Percentiles rank a stretch among this genome's conserved stretches.
phyloP scores from a whole-genome alignment of 805 yeast species.

The Hanseniaspora lindneri region DNA sequence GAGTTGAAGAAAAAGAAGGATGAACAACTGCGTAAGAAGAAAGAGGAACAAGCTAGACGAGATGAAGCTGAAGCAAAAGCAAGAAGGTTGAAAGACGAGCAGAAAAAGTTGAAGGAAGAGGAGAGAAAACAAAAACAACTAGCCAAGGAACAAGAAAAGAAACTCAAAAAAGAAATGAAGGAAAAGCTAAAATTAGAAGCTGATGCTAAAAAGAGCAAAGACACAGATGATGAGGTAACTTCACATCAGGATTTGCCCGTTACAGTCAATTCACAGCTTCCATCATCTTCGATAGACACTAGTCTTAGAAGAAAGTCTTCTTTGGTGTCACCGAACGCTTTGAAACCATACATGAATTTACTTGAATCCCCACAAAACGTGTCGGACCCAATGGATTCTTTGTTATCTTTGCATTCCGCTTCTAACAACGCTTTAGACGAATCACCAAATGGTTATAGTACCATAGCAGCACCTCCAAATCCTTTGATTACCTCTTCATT shows the following conservation, averaged over 20 bases:
- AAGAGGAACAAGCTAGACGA: conserved; percentile 34
- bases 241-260: too few relatives aligned
- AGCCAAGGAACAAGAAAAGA: conserved; percentile 33
- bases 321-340: neutral
- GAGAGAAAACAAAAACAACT: conserved; percentile 25
- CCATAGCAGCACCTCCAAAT: too few relatives aligned
- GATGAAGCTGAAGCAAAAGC: conserved; percentile 29
- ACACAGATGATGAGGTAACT: too few relatives aligned
- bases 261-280: too few relatives aligned
- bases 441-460: neutral
- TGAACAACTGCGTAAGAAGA: conserved; percentile 32
- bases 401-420: neutral
- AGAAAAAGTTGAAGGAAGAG: conserved; percentile 26
- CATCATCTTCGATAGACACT: too few relatives aligned
- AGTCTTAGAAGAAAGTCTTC: neutral
- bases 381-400: conserved; percentile 17
- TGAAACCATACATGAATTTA: conserved; percentile 10
- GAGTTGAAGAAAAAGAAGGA: conserved; percentile 31
- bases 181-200: conserved; percentile 25
- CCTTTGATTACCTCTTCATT: neutral
- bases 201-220: conserved; percentile 29
- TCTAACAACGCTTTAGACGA: neutral
- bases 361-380: conserved; percentile 18
- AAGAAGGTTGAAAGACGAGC: conserved; percentile 30
- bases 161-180: conserved; percentile 32